phyloP scores from a whole-genome alignment of 2,329 filamentous ascomycete species.

The Fusarium sp. region DNA sequence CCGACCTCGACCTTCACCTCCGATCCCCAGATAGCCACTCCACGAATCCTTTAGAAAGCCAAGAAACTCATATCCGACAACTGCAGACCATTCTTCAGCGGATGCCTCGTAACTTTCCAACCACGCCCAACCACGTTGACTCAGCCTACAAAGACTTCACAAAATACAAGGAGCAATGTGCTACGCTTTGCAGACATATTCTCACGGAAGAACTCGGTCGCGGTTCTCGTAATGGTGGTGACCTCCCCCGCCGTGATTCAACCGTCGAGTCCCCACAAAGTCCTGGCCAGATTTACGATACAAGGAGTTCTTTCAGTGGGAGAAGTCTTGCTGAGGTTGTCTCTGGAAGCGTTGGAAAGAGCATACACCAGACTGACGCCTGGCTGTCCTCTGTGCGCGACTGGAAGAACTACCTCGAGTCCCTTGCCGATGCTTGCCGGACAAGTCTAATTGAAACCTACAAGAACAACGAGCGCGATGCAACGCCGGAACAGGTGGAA shows the following conservation, averaged over 20 bases:
- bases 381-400: conserved; percentile 54
- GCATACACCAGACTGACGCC: conserved; percentile 42
- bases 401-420: conserved; percentile 55
- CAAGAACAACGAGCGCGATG: conserved; percentile 55
- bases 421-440: conserved; percentile 52
- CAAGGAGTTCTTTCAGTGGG: conserved; percentile 51
- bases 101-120: conserved; percentile 46
- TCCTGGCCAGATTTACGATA: conserved; percentile 44
- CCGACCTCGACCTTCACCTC: conserved; percentile 42
- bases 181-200: conserved; percentile 52
- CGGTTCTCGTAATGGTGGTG: conserved; percentile 30
- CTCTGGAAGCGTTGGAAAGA: conserved; percentile 37
- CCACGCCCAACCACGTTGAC: conserved; percentile 52
- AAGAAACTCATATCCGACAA: conserved; percentile 48
- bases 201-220: conserved; percentile 52
- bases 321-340: conserved; percentile 48
- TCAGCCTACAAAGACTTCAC: conserved; percentile 55
- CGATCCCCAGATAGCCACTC: conserved; percentile 39
- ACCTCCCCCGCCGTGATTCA: conserved; percentile 43
- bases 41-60: conserved; percentile 39
- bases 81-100: conserved; percentile 49
- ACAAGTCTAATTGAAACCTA: conserved; percentile 56
- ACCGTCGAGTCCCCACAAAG: conserved; percentile 46
- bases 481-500: conserved; percentile 54
- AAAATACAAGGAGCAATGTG: conserved; percentile 52